These are phyloP conservation scores for Seminavis robusta DNA, from an alignment of 108 stramenopile genomes.

Conservation along the genomic window DNA sequence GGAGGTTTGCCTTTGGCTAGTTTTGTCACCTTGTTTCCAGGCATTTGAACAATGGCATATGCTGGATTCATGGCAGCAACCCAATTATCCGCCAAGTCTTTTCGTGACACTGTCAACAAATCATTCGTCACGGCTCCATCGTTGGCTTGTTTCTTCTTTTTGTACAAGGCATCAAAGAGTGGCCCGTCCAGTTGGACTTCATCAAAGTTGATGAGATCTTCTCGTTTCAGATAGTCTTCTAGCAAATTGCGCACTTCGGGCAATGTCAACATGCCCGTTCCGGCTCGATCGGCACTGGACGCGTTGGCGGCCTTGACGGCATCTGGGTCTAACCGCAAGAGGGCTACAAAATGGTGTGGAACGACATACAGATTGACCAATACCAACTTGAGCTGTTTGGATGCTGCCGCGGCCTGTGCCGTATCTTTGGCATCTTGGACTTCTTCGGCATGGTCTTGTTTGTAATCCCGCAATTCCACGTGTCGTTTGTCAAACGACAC, in stretches of 20 bases:
- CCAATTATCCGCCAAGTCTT: conserved; percentile 57
- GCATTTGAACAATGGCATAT: conserved; percentile 77
- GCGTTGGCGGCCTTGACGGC: conserved; percentile 73
- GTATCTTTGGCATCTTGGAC: not conserved
- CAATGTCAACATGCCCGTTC: conserved; percentile 71
- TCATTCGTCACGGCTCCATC: not conserved
- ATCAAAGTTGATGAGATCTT: conserved; percentile 39
- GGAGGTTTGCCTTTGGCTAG: conserved; percentile 58
- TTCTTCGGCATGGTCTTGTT: not conserved
- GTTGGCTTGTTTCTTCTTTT: conserved; percentile 36
- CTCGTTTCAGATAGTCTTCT: conserved; percentile 53
- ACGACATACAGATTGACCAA: conserved; percentile 61
- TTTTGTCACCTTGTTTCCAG: conserved; percentile 52
- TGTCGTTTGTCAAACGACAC: conserved; percentile 40
- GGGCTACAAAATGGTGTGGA: conserved; percentile 44
- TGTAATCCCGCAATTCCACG: conserved; percentile 1
- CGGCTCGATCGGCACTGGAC: conserved; percentile 65
- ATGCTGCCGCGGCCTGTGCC: no score
- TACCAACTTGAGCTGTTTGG: conserved; percentile 39
- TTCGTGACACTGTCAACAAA: conserved; percentile 42
- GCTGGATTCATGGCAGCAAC: conserved; percentile 48
- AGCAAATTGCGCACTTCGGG: conserved; percentile 65
- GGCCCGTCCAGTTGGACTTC: conserved; percentile 67
- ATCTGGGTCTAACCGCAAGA: conserved; percentile 52
- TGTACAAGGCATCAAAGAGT: conserved; percentile 67